Percentiles rank a stretch among this genome's conserved stretches.
Evolutionary conservation across 2,329 filamentous ascomycete genomes (phyloP).

Genomic region (Cryoendolithus antarcticus): DNA sequence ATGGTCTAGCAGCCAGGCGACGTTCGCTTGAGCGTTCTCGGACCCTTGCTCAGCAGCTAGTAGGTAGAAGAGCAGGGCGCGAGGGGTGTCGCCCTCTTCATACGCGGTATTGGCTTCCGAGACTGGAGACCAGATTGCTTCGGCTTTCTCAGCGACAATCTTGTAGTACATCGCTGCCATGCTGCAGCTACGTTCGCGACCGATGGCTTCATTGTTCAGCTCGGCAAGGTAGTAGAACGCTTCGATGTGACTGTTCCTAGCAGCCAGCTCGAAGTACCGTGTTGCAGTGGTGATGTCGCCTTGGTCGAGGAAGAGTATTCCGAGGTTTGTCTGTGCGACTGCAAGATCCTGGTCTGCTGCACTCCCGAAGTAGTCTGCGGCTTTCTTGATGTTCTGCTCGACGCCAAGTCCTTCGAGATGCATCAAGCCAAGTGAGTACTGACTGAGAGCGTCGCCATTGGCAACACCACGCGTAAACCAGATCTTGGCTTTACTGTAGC

Average conservation of each 20-base stretch:
- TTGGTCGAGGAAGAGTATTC: slow-evolving; percentile 75
- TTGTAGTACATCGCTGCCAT: slow-evolving; percentile 73
- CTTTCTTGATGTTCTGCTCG: slow-evolving; percentile 54
- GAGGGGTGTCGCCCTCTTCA: slow-evolving; percentile 63
- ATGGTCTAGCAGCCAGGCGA: slow-evolving; percentile 74
- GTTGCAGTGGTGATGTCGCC: slow-evolving; percentile 67
- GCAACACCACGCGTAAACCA: slow-evolving; percentile 75
- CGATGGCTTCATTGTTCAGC: slow-evolving; percentile 68
- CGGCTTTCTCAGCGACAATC: slow-evolving; percentile 81
- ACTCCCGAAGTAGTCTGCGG: slow-evolving; percentile 62
- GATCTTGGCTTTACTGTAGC: slow-evolving; percentile 59
- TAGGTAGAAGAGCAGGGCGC: slow-evolving; percentile 68
- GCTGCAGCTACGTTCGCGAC: slow-evolving; percentile 64
- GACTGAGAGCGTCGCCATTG: slow-evolving; percentile 68
- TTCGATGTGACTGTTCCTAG: slow-evolving; percentile 71
- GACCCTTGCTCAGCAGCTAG: slow-evolving; percentile 89
- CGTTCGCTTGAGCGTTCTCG: slow-evolving; percentile 78
- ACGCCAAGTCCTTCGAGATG: slow-evolving; percentile 67
- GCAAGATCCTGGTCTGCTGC: slow-evolving; percentile 74
- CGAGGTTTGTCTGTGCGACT: slow-evolving; percentile 70
- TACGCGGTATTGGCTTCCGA: slow-evolving; percentile 73
- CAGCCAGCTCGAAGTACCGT: slow-evolving; percentile 78
- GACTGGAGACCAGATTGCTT: slow-evolving; percentile 72
- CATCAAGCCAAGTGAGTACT: slow-evolving; percentile 75
- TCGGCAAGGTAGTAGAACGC: slow-evolving; percentile 88